These are phyloP conservation scores for Hyphodiscus hymeniophilus DNA, from an alignment of 495 filamentous ascomycete species.

Conservation along the genomic window DNA sequence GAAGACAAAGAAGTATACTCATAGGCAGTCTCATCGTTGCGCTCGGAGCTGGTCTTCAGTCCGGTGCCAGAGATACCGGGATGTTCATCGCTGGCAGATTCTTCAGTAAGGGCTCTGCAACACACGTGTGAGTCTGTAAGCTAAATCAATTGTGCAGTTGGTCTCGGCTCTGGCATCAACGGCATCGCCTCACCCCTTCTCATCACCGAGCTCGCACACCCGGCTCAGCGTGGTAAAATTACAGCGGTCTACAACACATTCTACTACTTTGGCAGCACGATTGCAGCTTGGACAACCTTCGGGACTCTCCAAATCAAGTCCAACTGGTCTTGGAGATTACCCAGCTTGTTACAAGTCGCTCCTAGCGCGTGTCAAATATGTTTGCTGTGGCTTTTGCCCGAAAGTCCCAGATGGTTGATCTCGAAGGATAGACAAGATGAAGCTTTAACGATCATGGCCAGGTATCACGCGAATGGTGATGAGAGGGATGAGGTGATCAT, in stretches of 20 bases:
- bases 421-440: constrained; percentile 47
- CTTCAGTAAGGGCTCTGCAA: too few species aligned
- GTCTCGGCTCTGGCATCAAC: too few species aligned
- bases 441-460: constrained; percentile 41
- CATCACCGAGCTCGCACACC: constrained; percentile 50
- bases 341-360: constrained; percentile 37
- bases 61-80: constrained; percentile 25
- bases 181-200: constrained; percentile 56
- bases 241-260: constrained; percentile 49
- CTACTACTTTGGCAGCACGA: constrained; percentile 21
- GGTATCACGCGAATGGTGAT: constrained; percentile 47
- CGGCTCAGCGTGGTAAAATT: constrained; percentile 45
- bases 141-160: too few species aligned
- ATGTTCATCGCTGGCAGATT: constrained; percentile 44
- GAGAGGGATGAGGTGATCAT: constrained; percentile 42
- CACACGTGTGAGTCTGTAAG: too few species aligned
- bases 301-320: constrained; percentile 36
- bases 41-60: constrained; percentile 31
- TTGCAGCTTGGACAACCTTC: constrained; percentile 18
- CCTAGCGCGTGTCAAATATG: too few species aligned
- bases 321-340: constrained; percentile 41
- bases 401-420: constrained; percentile 49
- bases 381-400: constrained; percentile 28
- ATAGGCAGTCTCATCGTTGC: constrained; percentile 44
- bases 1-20: constrained; percentile 37